Conservation (phyloP, 78 protist species). For the Diacronema lutheri region DNA sequence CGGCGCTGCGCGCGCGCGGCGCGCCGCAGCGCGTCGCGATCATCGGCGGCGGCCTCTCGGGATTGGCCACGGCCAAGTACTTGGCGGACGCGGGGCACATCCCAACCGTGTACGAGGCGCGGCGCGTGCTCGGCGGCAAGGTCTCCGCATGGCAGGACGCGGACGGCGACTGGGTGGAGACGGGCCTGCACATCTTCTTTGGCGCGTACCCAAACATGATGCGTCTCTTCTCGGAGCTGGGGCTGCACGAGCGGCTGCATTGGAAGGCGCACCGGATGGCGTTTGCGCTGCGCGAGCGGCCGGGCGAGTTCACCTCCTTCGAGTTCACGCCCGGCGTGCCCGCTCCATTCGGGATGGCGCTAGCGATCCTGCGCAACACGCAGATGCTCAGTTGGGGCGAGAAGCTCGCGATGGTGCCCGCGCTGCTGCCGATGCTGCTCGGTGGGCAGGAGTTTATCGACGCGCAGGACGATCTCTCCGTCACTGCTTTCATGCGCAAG, state of each 20-base stretch:
- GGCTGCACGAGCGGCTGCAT: conserved; percentile 44
- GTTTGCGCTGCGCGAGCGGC: conserved; percentile 29
- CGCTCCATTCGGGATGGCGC: conserved; percentile 49
- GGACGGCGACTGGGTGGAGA: conserved; percentile 57
- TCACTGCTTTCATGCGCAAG: conserved; percentile 19
- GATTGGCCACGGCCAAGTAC: conserved; percentile 48
- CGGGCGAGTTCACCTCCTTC: conserved; percentile 46
- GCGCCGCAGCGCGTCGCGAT: conserved; percentile 7
- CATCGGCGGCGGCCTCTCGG: conserved; percentile 47
- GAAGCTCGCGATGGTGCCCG: conserved; percentile 33
- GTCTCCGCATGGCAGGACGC: conserved; percentile 52
- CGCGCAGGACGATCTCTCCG: conserved; percentile 33
- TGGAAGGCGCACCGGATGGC: conserved; percentile 53
- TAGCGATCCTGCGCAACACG: conserved; percentile 39
- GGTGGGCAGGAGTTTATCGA: conserved; percentile 39
- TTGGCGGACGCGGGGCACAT: conserved; percentile 13
- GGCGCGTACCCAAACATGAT: conserved; percentile 61
- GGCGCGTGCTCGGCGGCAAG: conserved; percentile 39
- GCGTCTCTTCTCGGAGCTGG: conserved; percentile 42
- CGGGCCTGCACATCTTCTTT: conserved; percentile 56
- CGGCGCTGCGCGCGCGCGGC: no score
- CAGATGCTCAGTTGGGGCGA: conserved; percentile 44
- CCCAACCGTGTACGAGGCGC: conserved; percentile 46
- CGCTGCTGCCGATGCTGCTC: conserved; percentile 32
- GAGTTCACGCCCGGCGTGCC: conserved; percentile 40